Conservation (phyloP, 83 land plant species). For the Isoetes engelmannii region DNA sequence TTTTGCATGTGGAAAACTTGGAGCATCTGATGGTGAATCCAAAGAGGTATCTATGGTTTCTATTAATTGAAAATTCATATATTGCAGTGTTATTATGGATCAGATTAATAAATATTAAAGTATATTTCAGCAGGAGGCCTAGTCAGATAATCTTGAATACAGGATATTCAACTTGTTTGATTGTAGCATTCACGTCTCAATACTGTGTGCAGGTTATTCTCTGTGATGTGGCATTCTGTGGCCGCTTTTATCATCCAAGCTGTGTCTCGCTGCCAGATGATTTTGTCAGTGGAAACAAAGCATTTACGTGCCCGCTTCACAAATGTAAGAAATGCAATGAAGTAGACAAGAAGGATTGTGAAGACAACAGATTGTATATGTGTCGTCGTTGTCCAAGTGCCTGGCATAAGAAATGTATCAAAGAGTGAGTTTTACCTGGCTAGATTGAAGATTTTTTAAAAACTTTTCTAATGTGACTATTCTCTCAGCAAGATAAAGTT, state of each 20-base stretch:
- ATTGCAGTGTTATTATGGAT: background rate
- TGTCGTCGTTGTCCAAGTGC: constrained; percentile 29
- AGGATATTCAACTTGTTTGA: background rate
- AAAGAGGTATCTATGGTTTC: constrained; percentile 1
- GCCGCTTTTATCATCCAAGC: constrained; percentile 20
- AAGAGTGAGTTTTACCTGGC: constrained; percentile 11
- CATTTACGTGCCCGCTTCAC: constrained; percentile 25
- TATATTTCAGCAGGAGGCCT: background rate
- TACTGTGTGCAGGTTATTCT: constrained; percentile 14
- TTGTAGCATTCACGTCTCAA: background rate
- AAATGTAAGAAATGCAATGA: constrained; percentile 17
- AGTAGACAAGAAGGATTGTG: constrained; percentile 13
- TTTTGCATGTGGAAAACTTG: constrained; percentile 24
- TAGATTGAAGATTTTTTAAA: too few relatives aligned
- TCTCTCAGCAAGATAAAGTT: background rate
- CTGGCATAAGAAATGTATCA: constrained; percentile 25
- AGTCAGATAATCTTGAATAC: background rate
- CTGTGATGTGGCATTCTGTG: constrained; percentile 28
- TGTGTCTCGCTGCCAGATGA: constrained; percentile 13
- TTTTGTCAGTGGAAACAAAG: constrained; percentile 5
- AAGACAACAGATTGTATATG: constrained; percentile 10
- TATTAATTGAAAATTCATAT: background rate
- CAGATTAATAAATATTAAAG: background rate
- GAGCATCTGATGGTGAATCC: constrained; percentile 14
- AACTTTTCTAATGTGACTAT: background rate